A percentile compares a stretch with the other conserved stretches of the same genome.
Evolutionary conservation across 2,329 filamentous ascomycete species (phyloP).

Genomic region (Aspergillus tanneri): DNA sequence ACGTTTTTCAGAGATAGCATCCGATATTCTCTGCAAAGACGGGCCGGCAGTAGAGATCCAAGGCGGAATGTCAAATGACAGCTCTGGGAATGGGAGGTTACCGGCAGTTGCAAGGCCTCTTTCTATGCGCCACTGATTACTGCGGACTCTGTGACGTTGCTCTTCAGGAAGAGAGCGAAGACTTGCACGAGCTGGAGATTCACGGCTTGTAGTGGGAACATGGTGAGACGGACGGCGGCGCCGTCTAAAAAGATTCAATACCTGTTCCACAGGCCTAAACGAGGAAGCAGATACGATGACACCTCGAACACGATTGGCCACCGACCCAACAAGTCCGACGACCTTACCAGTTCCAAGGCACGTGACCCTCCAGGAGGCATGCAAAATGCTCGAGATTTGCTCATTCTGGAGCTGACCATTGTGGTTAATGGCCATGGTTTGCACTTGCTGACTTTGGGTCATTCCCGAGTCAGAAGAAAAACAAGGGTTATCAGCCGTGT

Average conservation of each 20-base stretch:
- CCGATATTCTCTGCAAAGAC: background rate
- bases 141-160: constrained; percentile 14
- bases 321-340: background rate
- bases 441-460: background rate
- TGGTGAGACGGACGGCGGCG: background rate
- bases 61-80: constrained; percentile 13
- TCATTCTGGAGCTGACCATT: background rate
- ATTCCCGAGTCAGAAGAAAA: too few species aligned
- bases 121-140: constrained; percentile 16
- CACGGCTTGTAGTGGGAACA: background rate
- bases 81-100: constrained; percentile 19
- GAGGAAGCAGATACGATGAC: constrained; percentile 10
- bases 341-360: background rate
- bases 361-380: background rate
- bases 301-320: constrained; percentile 8
- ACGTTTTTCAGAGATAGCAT: background rate
- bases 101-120: constrained; percentile 12
- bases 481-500: too few species aligned
- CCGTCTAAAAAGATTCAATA: constrained; percentile 4
- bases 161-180: constrained; percentile 15
- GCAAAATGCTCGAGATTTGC: background rate
- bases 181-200: constrained; percentile 15
- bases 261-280: background rate
- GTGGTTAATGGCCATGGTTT: background rate
- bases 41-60: background rate